phyloP scores from a whole-genome alignment of 2,329 filamentous ascomycete genomes.

The Camptophora hylomeconis region DNA sequence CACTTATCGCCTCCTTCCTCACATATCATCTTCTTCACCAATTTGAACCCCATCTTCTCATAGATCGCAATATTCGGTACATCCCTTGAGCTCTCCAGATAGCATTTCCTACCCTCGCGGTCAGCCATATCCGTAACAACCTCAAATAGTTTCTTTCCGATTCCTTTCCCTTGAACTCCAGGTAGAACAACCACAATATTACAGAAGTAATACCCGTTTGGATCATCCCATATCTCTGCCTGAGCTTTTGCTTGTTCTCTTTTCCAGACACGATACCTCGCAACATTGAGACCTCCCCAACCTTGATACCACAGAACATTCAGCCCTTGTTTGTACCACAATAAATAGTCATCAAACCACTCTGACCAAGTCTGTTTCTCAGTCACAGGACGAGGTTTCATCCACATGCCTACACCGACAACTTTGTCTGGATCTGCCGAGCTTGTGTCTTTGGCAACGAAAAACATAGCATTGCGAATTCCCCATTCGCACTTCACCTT shows the following conservation, averaged over 20 bases:
- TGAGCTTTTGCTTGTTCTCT: slow-evolving; percentile 50
- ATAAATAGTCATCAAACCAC: slow-evolving; percentile 51
- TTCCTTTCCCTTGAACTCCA: slow-evolving; percentile 50
- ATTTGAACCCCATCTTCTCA: slow-evolving; percentile 53
- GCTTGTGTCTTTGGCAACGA: slow-evolving; percentile 50
- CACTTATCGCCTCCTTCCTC: slow-evolving; percentile 46
- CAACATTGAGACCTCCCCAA: slow-evolving; percentile 52
- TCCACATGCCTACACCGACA: slow-evolving; percentile 62
- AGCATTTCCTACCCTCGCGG: slow-evolving; percentile 49
- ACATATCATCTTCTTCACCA: slow-evolving; percentile 53
- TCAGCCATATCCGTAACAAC: slow-evolving; percentile 52
- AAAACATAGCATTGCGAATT: slow-evolving; percentile 55
- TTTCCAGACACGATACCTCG: slow-evolving; percentile 64
- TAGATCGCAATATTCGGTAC: slow-evolving; percentile 61
- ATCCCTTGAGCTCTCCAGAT: slow-evolving; percentile 56
- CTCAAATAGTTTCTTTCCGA: slow-evolving; percentile 52
- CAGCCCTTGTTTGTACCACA: slow-evolving; percentile 51
- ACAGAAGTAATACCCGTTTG: slow-evolving; percentile 60
- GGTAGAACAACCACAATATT: slow-evolving; percentile 61
- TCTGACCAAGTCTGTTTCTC: slow-evolving; percentile 45
- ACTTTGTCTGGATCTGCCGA: slow-evolving; percentile 32
- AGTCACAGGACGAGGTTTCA: slow-evolving; percentile 40
- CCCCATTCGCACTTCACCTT: slow-evolving; percentile 56
- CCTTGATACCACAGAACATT: slow-evolving; percentile 55
- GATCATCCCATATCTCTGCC: slow-evolving; percentile 49